Conservation (phyloP, 345 rosid genomes). For the Capsella bursapastoris region DNA sequence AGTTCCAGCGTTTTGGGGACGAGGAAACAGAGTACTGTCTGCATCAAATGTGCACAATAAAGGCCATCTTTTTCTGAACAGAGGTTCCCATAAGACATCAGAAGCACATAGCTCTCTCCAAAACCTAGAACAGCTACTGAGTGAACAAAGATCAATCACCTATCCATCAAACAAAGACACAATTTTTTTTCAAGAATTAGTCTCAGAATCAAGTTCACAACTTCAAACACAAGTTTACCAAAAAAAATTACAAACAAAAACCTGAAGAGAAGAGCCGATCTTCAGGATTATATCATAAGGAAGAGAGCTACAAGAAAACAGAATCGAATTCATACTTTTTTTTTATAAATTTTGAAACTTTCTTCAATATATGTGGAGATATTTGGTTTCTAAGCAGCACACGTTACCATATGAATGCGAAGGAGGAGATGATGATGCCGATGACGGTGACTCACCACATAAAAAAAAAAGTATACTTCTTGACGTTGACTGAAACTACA, state of each 20-base stretch:
- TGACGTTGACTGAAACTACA: constrained; percentile 37
- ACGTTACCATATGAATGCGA: constrained; percentile 34
- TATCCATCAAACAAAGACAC: constrained; percentile 29
- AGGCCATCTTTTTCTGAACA: constrained; percentile 69
- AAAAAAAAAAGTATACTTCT: background rate
- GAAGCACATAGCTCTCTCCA: constrained; percentile 72
- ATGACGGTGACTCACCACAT: constrained; percentile 15
- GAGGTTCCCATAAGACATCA: constrained; percentile 70
- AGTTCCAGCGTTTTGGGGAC: background rate
- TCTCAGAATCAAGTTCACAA: background rate
- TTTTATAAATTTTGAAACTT: background rate
- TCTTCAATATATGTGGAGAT: background rate
- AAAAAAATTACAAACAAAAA: constrained; percentile 11
- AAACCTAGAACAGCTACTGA: constrained; percentile 69
- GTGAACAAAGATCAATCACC: constrained; percentile 64
- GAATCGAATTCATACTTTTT: constrained; percentile 28
- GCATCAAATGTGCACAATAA: constrained; percentile 26
- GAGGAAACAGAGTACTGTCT: constrained; percentile 15
- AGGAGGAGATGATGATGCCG: constrained; percentile 13
- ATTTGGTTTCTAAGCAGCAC: constrained; percentile 25
- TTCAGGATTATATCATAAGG: constrained; percentile 67
- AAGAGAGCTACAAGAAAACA: constrained; percentile 39
- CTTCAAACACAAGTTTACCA: background rate
- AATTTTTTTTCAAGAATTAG: constrained; percentile 7
- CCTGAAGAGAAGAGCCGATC: constrained; percentile 68